These are phyloP conservation scores for Thuidium tamariscinum DNA, from an alignment of 225 moss, liverwort and hornwort species.

Conservation along the genomic window DNA sequence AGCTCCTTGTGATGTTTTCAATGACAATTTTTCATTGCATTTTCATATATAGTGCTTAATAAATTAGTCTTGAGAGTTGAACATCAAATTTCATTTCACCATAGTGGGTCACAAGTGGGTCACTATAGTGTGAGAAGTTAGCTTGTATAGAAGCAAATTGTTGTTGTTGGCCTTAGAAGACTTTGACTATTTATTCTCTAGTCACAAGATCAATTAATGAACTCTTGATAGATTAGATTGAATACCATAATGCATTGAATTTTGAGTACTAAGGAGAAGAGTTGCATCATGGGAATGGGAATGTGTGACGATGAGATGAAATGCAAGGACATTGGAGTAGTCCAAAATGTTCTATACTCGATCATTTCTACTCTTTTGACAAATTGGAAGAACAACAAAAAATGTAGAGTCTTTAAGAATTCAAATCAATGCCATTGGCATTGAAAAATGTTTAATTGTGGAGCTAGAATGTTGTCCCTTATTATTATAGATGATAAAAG, in stretches of 20 bases:
- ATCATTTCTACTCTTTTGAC: fast-evolving
- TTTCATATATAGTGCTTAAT: not conserved
- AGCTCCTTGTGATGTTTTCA: not conserved
- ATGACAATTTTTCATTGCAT: not conserved
- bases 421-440: not conserved
- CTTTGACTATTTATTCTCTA: not conserved
- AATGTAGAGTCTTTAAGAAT: not conserved
- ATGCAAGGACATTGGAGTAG: not conserved
- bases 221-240: not conserved
- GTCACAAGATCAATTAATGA: not conserved
- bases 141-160: not conserved
- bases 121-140: not conserved
- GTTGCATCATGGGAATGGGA: not conserved
- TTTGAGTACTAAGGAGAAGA: not conserved
- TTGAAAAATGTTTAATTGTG: not conserved
- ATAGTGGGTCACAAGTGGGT: too few relatives aligned
- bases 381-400: not conserved
- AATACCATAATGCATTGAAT: not conserved
- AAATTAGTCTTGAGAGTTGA: too few relatives aligned
- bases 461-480: not conserved
- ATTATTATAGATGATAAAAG: too few relatives aligned
- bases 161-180: not conserved
- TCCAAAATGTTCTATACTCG: not conserved
- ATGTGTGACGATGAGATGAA: not conserved
- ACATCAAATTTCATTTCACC: not conserved